Conservation (phyloP, 495 filamentous ascomycete species). For the Aspergillus hancockii region DNA sequence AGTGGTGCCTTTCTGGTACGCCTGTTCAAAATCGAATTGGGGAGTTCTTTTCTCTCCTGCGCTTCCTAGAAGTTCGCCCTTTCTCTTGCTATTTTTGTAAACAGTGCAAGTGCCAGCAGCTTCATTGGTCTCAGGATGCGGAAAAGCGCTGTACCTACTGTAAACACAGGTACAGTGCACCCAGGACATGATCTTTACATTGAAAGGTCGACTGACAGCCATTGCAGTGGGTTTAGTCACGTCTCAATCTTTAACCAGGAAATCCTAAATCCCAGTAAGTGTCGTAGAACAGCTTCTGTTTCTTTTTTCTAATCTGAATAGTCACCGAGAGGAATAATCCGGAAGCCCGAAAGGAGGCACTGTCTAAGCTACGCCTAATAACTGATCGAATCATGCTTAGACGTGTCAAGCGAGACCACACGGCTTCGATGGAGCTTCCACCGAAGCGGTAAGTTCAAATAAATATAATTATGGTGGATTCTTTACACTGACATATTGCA, state of each 20-base stretch:
- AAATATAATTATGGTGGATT: not conserved
- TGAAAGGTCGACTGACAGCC: conserved; percentile 21
- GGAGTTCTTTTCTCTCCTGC: conserved; percentile 92
- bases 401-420: conserved; percentile 88
- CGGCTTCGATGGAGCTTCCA: conserved; percentile 89
- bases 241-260: conserved; percentile 96
- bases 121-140: conserved; percentile 80
- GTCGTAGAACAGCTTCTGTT: conserved; percentile 8
- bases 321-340: conserved; percentile 53
- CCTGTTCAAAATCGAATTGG: conserved; percentile 96
- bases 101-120: conserved; percentile 70
- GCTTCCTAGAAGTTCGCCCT: conserved; percentile 83
- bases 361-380: conserved; percentile 79
- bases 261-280: conserved; percentile 75
- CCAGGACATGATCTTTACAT: not conserved
- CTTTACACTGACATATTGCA: conserved; percentile 14
- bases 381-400: conserved; percentile 92
- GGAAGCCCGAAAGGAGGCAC: conserved; percentile 60
- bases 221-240: conserved; percentile 72
- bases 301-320: conserved; percentile 16
- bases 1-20: conserved; percentile 94
- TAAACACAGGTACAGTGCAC: conserved; percentile 44
- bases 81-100: conserved; percentile 95
- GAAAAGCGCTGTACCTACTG: conserved; percentile 69
- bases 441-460: conserved; percentile 66